Conservation (phyloP, 805 yeast species). For the Kodamaea lidongshanica region DNA sequence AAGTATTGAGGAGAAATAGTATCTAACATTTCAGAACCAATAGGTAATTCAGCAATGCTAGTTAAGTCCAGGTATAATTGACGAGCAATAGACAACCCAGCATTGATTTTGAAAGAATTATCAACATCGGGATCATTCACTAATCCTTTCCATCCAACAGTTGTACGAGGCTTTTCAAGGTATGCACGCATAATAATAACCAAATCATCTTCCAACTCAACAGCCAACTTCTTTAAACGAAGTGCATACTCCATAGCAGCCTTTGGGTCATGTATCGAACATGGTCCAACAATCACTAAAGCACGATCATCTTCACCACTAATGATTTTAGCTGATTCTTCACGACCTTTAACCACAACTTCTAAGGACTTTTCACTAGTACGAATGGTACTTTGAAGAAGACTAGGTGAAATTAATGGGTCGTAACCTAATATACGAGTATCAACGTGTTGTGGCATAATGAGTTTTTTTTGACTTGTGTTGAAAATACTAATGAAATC, state of each 20-base stretch:
- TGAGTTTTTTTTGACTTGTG: no score
- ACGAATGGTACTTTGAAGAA: conserved; percentile 79
- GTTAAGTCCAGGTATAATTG: conserved; percentile 79
- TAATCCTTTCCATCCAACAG: conserved; percentile 98
- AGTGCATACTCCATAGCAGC: conserved; percentile 86
- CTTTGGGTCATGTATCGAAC: conserved; percentile 88
- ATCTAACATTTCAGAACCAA: conserved; percentile 97
- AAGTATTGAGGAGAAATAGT: conserved; percentile 95
- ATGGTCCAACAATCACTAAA: conserved; percentile 89
- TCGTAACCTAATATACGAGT: conserved; percentile 84
- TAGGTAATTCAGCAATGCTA: conserved; percentile 66
- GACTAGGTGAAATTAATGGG: conserved; percentile 89
- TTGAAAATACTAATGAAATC: no score
- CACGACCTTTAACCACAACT: conserved; percentile 72
- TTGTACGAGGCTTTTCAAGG: conserved; percentile 96
- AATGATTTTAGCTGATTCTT: conserved; percentile 68
- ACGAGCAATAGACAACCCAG: conserved; percentile 85
- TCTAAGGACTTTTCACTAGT: conserved; percentile 48
- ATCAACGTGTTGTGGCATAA: conserved; percentile 69
- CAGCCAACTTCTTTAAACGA: conserved; percentile 59
- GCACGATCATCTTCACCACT: conserved; percentile 75
- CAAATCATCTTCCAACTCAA: conserved; percentile 68
- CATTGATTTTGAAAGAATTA: conserved; percentile 88
- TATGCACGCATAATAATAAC: conserved; percentile 94
- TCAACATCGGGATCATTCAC: conserved; percentile 95